Conservation (phyloP, 2,329 filamentous ascomycete genomes). For the Colletotrichum sp. region DNA sequence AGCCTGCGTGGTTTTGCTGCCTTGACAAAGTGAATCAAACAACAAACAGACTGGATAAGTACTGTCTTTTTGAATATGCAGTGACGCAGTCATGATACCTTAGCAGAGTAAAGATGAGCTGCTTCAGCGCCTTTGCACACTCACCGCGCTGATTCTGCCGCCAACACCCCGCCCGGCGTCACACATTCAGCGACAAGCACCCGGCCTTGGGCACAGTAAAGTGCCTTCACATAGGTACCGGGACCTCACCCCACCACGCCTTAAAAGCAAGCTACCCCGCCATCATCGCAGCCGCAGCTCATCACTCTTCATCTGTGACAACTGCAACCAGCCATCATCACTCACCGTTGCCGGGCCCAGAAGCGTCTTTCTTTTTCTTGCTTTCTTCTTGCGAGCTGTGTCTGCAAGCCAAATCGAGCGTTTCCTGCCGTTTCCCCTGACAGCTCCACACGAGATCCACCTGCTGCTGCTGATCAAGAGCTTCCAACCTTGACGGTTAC, state of each 20-base stretch:
- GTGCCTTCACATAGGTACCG: neutral
- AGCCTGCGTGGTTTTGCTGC: neutral
- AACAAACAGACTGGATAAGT: neutral
- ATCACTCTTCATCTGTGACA: neutral
- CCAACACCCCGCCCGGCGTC: neutral
- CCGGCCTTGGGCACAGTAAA: neutral
- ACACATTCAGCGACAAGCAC: neutral
- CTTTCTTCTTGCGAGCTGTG: neutral
- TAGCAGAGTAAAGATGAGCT: neutral
- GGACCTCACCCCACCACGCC: slow-evolving; percentile 11
- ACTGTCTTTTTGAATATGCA: neutral
- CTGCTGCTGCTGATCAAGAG: neutral
- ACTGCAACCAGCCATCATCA: neutral
- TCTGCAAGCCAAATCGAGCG: neutral
- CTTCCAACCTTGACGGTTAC: neutral
- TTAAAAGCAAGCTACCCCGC: slow-evolving; percentile 18
- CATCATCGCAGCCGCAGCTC: slow-evolving; percentile 2
- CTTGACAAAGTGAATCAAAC: neutral
- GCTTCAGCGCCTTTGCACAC: neutral
- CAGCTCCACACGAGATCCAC: neutral
- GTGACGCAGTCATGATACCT: neutral
- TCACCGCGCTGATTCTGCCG: neutral
- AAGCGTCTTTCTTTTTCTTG: neutral
- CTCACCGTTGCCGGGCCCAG: neutral
- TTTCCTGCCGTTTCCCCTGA: neutral